A percentile compares a stretch with the other conserved stretches of the same genome.
Evolutionary conservation across 352 stramenopile species (phyloP).

Genomic region (Pelagophyceae sp.): DNA sequence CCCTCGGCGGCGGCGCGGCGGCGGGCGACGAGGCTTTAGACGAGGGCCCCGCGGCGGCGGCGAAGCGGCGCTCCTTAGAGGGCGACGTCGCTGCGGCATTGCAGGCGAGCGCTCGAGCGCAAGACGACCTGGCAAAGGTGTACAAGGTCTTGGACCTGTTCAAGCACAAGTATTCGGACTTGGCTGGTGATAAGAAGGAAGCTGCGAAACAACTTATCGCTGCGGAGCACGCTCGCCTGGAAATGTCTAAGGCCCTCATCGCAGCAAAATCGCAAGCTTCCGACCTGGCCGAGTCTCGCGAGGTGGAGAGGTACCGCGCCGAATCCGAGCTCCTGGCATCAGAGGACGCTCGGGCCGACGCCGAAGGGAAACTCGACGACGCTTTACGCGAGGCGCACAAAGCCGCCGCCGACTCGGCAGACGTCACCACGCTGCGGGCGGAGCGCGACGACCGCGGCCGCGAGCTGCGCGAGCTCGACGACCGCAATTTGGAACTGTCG

Average conservation of each 20-base stretch:
- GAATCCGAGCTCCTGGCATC: slow-evolving; percentile 24
- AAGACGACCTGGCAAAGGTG: slow-evolving; percentile 26
- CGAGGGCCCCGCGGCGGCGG: slow-evolving; percentile 10
- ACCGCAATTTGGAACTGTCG: slow-evolving; percentile 26
- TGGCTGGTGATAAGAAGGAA: slow-evolving; percentile 32
- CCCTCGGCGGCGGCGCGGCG: slow-evolving; percentile 22
- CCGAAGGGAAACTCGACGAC: not conserved
- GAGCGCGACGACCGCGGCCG: not conserved
- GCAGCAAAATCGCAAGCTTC: slow-evolving; percentile 29
- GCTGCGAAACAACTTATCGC: slow-evolving; percentile 30
- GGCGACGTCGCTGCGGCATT: slow-evolving; percentile 24
- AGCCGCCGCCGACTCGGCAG: not conserved
- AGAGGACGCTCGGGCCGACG: slow-evolving; percentile 24
- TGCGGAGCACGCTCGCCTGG: slow-evolving; percentile 31
- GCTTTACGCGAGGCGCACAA: not conserved
- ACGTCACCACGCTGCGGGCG: not conserved
- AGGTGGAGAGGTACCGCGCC: slow-evolving; percentile 27
- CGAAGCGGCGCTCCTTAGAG: slow-evolving; percentile 24
- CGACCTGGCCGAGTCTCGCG: slow-evolving; percentile 25
- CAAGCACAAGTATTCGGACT: slow-evolving; percentile 37
- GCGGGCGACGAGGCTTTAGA: slow-evolving; percentile 26
- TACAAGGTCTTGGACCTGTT: slow-evolving; percentile 39
- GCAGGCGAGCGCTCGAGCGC: slow-evolving; percentile 21
- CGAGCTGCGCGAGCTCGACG: slow-evolving; percentile 22
- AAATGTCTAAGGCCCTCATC: slow-evolving; percentile 28